Conservation (phyloP, 805 yeast species). For the Scheffersomyces coipomensis region DNA sequence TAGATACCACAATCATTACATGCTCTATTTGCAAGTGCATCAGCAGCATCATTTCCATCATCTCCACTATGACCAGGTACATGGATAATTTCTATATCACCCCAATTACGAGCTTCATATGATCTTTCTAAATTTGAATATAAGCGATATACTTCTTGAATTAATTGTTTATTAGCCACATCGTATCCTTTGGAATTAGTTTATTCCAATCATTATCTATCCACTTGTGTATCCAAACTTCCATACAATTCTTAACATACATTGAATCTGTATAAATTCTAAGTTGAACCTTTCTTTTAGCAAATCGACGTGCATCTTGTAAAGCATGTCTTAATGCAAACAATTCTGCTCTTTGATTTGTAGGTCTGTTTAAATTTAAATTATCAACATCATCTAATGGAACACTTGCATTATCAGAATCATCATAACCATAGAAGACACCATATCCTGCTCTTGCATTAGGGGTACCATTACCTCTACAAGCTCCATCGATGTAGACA, state of each 20-base stretch:
- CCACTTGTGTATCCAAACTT: slow-evolving; percentile 62
- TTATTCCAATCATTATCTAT: slow-evolving; percentile 56
- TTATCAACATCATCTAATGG: slow-evolving; percentile 38
- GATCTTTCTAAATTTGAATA: slow-evolving; percentile 32
- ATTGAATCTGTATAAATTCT: slow-evolving; percentile 38
- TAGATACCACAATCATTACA: too few species aligned
- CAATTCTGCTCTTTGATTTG: slow-evolving; percentile 83
- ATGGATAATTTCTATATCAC: slow-evolving; percentile 49
- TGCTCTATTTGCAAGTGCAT: slow-evolving; percentile 68
- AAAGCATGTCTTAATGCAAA: slow-evolving; percentile 63
- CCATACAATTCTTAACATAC: slow-evolving; percentile 57
- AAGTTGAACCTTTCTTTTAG: too few species aligned
- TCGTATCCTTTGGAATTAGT: slow-evolving; percentile 37
- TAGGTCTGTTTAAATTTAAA: slow-evolving; percentile 47
- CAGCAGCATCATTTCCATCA: slow-evolving; percentile 77
- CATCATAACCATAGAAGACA: slow-evolving; percentile 60
- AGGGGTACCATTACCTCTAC: slow-evolving; percentile 54
- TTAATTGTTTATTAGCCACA: slow-evolving; percentile 54
- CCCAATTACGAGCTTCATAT: slow-evolving; percentile 32
- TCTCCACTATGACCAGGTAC: slow-evolving; percentile 73
- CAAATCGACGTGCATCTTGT: too few species aligned
- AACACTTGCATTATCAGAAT: slow-evolving; percentile 52
- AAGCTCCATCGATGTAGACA: slow-evolving; percentile 80
- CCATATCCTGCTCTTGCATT: slow-evolving; percentile 65
- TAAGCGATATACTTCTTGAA: slow-evolving; percentile 27